Evolutionary conservation across 139 green algal species (phyloP), one percentile per base, ranked within the genome.

Genomic region (Volvox africanus): DNA sequence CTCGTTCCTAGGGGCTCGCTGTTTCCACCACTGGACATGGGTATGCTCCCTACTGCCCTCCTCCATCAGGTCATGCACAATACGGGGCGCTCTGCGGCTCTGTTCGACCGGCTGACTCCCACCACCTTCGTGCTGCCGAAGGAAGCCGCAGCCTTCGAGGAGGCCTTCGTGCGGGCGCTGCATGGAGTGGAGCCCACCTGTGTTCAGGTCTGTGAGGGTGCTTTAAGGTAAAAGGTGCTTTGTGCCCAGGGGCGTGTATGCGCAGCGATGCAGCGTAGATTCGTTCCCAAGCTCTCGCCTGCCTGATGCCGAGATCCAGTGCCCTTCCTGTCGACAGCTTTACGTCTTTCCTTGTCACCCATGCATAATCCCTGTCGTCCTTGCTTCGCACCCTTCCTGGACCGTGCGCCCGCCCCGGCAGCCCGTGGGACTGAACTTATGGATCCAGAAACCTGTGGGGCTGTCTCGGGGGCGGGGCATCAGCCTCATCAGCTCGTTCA

Each of bases 381-480:
- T 30, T 30, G 18, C 22, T 30, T 35, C 20, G 71, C 71, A 2
- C 71, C 32, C 65, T 30, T 73, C 65, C 24, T 28, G 24, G 21
- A 6, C 71, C 71, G 44, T 55, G 44, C 9, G 71, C 30, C 71
- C 71, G 26, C 71, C 91, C 21, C 86, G 75, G 0, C 90, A 94
- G 87, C 92, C 90, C 18, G 81, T 92, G 83, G 90, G 88, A 6
- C 73, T 92, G 2, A 94, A 94, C 90, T 67, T 94, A 55, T 94
- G 92, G 94, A 96, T 96, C 79, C 77, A 94, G 61, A 96, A 96
- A 90, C 94, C 94, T 0, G 90, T 96, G 30, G 90, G 94, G 1
- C 69, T 91, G 16, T 94, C 91, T 2, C 89, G 94, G 2, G 94
- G 94, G 13, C 91, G 94, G 11, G 94, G 94, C 91, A 96, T 96